These are phyloP conservation scores for Suillus lakei DNA, from an alignment of 768 basidiomycete genomes.

Conservation along the genomic window DNA sequence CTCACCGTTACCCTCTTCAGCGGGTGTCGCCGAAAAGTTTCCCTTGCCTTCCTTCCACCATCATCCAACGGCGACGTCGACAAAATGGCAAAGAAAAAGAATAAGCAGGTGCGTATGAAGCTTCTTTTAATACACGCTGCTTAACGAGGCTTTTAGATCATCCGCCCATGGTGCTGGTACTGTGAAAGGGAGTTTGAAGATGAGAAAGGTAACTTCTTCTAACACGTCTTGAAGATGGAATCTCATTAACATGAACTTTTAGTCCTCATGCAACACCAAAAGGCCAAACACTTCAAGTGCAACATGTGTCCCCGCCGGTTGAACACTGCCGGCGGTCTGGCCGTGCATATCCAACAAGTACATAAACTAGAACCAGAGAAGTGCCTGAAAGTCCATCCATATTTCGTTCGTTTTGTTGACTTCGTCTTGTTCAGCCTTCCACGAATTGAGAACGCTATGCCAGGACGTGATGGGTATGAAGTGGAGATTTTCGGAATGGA, in stretches of 20 bases:
- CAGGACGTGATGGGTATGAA: constrained; percentile 96
- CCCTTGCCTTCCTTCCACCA: constrained; percentile 18
- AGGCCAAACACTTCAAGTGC: constrained; percentile 99
- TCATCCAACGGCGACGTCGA: constrained; percentile 11
- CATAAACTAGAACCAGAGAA: constrained; percentile 97
- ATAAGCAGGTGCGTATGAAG: constrained; percentile 44
- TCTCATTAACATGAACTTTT: constrained; percentile 11
- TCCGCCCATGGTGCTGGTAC: constrained; percentile 98
- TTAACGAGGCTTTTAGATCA: constrained; percentile 51
- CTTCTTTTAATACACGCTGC: not conserved
- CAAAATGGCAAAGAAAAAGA: constrained; percentile 60
- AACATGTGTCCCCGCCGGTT: constrained; percentile 92
- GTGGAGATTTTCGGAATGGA: constrained; percentile 99
- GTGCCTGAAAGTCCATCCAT: constrained; percentile 25
- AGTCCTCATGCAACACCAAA: constrained; percentile 99
- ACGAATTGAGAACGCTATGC: constrained; percentile 96
- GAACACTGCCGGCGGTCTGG: constrained; percentile 97
- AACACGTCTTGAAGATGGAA: not conserved
- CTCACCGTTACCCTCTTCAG: constrained; percentile 18
- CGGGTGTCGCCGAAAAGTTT: constrained; percentile 18
- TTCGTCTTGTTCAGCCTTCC: constrained; percentile 50
- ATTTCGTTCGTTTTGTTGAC: constrained; percentile 4
- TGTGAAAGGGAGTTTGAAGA: constrained; percentile 99
- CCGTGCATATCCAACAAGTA: constrained; percentile 98
- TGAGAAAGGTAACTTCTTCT: constrained; percentile 79